Evolutionary conservation across 257 asterid species (phyloP), one percentile per base, ranked within the genome.

Genomic region (Nicotiana benthamiana): DNA sequence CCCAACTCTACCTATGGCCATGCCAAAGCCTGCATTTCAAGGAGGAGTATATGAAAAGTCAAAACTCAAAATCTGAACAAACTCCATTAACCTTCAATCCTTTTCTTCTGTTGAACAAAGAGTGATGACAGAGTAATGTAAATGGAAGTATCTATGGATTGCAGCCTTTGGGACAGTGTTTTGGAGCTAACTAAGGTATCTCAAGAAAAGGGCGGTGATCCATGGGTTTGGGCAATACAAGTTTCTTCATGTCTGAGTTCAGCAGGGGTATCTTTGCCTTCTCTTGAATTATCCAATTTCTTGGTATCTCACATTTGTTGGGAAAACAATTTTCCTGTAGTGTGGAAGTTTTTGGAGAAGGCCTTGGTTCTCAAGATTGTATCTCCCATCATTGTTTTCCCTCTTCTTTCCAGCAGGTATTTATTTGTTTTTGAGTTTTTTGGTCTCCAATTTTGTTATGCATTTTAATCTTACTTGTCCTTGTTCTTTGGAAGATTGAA

Each of bases 321-420:
- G 99, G 96, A 91, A 27, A 95, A 95, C 85, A 95, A 93, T 88
- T 94, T 91, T 74, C 93, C 99, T 79, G 81, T 86, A 80, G 89
- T 93, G 79, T 95, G 99, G 99, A 95, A 95, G 85, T 91, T 92
- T 83, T 81, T 95, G 82, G 99, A 92, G 20, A 93, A 91, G 82
- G 99, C 98, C 3, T 32, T 93, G 86, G 83, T 81, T 79, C 90
- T 90, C 87, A 95, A 89, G 85, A 89, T 92, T 86, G 94, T 95
- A 81, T 97, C 97, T 34, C 90, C 99, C 67, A 82, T 88, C 20
- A 90, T 92, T 85, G 91, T 91, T 87, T 92, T 95, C 86, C 93
- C 91, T 51, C 84, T 93, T 79, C 97, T 95, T 56, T 92, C 99
- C 46, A 74, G 80, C 77, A 95, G 98, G 99, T 95, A n/a, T 11